Conservation (phyloP, 2,329 filamentous ascomycete genomes). For the Teratosphaeria epicoccoides region DNA sequence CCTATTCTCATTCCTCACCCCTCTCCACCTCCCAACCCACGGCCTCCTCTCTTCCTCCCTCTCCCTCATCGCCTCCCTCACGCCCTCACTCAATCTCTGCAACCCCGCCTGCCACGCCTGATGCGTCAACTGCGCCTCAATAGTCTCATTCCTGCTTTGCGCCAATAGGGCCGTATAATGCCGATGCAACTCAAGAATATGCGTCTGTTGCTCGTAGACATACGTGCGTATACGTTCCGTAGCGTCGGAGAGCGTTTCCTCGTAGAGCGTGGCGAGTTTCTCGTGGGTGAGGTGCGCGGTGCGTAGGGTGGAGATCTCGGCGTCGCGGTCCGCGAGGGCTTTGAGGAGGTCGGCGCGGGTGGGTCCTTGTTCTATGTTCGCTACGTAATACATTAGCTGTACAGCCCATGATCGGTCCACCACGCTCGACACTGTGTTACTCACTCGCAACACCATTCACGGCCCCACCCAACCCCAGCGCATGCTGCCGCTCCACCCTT, state of each 20-base stretch:
- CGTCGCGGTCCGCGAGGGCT: constrained; percentile 16
- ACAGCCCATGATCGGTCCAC: too few species aligned
- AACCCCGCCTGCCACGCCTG: constrained; percentile 40
- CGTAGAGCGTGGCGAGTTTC: constrained; percentile 28
- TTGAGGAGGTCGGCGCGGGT: constrained; percentile 21
- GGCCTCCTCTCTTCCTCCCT: constrained; percentile 29
- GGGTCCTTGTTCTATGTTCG: constrained; percentile 12
- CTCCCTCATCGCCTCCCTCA: constrained; percentile 29
- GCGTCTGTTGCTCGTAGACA: constrained; percentile 31
- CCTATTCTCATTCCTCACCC: constrained; percentile 38
- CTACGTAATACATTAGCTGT: too few species aligned
- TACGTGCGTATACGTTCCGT: constrained; percentile 24
- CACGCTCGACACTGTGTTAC: too few species aligned
- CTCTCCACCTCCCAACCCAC: constrained; percentile 29
- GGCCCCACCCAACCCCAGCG: constrained; percentile 5
- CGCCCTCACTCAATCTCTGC: constrained; percentile 32
- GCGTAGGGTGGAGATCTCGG: constrained; percentile 20
- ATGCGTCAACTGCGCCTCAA: constrained; percentile 38
- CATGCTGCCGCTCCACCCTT: constrained; percentile 16
- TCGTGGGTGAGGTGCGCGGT: constrained; percentile 16
- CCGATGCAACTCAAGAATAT: constrained; percentile 35
- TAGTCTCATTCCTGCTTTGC: constrained; percentile 32
- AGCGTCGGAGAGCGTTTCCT: constrained; percentile 27
- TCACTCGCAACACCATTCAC: neutral
- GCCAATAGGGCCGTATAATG: constrained; percentile 39